Evolutionary conservation across 2,329 filamentous ascomycete genomes (phyloP).

Genomic region (Alternaria triticimaculans): DNA sequence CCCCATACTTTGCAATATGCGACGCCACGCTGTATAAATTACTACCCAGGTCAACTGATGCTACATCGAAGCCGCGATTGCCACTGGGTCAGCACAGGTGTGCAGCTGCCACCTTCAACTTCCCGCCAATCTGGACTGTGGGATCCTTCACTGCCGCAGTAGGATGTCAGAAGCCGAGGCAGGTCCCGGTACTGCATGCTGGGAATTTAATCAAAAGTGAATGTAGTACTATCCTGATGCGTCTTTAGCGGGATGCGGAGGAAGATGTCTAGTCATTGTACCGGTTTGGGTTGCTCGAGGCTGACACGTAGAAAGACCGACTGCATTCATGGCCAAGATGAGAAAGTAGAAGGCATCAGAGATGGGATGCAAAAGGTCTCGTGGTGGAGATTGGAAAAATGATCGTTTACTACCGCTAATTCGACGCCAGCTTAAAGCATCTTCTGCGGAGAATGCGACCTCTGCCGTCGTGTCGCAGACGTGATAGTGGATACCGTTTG

Average conservation of each 20-base stretch:
- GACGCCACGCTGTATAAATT: slow-evolving; percentile 29
- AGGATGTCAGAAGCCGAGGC: slow-evolving; percentile 16
- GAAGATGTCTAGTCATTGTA: neutral
- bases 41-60: slow-evolving; percentile 23
- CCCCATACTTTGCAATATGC: slow-evolving; percentile 28
- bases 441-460: neutral
- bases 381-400: neutral
- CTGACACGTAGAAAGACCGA: neutral
- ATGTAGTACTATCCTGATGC: neutral
- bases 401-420: neutral
- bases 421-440: neutral
- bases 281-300: neutral
- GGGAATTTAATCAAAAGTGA: neutral
- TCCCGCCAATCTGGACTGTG: slow-evolving; percentile 5
- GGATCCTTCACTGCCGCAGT: slow-evolving; percentile 19
- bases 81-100: neutral
- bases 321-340: neutral
- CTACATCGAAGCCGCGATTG: slow-evolving; percentile 2
- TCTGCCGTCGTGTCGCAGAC: neutral
- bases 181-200: slow-evolving; percentile 12
- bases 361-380: too few species aligned
- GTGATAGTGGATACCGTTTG: neutral
- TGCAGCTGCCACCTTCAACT: neutral
- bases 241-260: neutral
- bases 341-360: too few species aligned